A percentile compares a stretch with the other conserved stretches of the same genome.
Evolutionary conservation across 2,329 filamentous ascomycete genomes (phyloP).

Genomic region (Dryadomyces quercivorus): DNA sequence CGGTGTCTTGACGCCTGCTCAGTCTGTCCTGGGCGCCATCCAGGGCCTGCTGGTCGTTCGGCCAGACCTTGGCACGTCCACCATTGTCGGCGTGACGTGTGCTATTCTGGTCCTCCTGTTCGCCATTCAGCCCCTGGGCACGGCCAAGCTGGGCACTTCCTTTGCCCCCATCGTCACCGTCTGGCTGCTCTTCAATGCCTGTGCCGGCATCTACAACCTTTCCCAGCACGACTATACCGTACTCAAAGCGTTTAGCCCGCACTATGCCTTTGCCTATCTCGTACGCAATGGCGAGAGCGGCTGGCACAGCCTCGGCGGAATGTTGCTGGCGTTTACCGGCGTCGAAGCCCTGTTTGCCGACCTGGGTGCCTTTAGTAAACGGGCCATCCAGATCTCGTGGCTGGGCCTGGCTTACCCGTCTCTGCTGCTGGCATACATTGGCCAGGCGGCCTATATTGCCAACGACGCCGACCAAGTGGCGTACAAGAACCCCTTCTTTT

Average conservation of each 20-base stretch:
- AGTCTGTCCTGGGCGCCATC: slow-evolving; percentile 57
- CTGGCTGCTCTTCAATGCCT: slow-evolving; percentile 53
- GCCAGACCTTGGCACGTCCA: slow-evolving; percentile 38
- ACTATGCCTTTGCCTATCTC: slow-evolving; percentile 49
- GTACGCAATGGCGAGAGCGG: slow-evolving; percentile 44
- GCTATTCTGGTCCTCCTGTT: slow-evolving; percentile 54
- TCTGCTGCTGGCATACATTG: slow-evolving; percentile 51
- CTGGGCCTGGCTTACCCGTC: slow-evolving; percentile 56
- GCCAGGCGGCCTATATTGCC: slow-evolving; percentile 63
- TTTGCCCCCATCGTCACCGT: slow-evolving; percentile 58
- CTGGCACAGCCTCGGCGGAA: slow-evolving; percentile 56
- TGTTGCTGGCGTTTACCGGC: slow-evolving; percentile 63
- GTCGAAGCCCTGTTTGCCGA: slow-evolving; percentile 73
- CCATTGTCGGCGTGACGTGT: slow-evolving; percentile 52
- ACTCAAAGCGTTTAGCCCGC: slow-evolving; percentile 43
- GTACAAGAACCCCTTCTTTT: slow-evolving; percentile 64
- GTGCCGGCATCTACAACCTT: slow-evolving; percentile 53
- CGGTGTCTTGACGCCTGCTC: slow-evolving; percentile 55
- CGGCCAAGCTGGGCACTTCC: slow-evolving; percentile 40
- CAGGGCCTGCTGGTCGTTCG: slow-evolving; percentile 50
- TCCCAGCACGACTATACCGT: slow-evolving; percentile 38
- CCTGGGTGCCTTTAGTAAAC: slow-evolving; percentile 58
- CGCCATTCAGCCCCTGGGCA: slow-evolving; percentile 51
- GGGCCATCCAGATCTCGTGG: slow-evolving; percentile 64
- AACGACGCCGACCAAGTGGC: slow-evolving; percentile 38